Conservation (phyloP, 345 rosid genomes). For the Gossypium ekmanianum region DNA sequence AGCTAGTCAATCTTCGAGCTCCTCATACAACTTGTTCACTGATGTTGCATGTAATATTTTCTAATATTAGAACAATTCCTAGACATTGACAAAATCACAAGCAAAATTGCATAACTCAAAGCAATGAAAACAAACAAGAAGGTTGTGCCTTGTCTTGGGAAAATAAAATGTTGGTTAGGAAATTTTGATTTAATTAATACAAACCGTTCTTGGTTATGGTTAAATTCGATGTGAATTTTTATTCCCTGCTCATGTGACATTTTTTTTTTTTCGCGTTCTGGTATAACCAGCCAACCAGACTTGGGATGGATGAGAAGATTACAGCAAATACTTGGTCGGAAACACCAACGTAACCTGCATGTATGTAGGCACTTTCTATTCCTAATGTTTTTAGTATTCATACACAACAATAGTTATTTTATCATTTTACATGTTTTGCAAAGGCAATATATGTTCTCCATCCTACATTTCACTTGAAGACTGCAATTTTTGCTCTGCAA, state of each 20-base stretch:
- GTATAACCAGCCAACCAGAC: slow-evolving; percentile 67
- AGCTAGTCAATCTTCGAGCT: background rate
- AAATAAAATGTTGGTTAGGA: background rate
- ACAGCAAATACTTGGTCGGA: slow-evolving; percentile 87
- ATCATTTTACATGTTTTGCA: slow-evolving; percentile 18
- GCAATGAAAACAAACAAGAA: background rate
- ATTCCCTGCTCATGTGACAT: background rate
- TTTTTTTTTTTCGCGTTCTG: background rate
- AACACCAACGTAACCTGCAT: slow-evolving; percentile 86
- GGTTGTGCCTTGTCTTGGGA: background rate
- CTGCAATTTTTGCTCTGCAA: slow-evolving; percentile 67
- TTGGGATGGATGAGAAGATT: slow-evolving; percentile 93
- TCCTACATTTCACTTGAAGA: slow-evolving; percentile 83
- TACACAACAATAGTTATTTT: slow-evolving; percentile 13
- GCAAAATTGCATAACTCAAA: background rate
- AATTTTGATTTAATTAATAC: background rate
- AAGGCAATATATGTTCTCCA: slow-evolving; percentile 95
- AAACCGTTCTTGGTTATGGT: background rate
- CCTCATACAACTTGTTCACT: background rate
- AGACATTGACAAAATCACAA: background rate
- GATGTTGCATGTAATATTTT: background rate
- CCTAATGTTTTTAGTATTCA: background rate
- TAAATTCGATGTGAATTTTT: background rate
- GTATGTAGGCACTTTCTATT: slow-evolving; percentile 40
- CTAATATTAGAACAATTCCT: background rate